Evolutionary conservation across 2,329 filamentous ascomycete genomes (phyloP), one percentile per base, ranked within the genome.

Genomic region (Cercospora canescens): DNA sequence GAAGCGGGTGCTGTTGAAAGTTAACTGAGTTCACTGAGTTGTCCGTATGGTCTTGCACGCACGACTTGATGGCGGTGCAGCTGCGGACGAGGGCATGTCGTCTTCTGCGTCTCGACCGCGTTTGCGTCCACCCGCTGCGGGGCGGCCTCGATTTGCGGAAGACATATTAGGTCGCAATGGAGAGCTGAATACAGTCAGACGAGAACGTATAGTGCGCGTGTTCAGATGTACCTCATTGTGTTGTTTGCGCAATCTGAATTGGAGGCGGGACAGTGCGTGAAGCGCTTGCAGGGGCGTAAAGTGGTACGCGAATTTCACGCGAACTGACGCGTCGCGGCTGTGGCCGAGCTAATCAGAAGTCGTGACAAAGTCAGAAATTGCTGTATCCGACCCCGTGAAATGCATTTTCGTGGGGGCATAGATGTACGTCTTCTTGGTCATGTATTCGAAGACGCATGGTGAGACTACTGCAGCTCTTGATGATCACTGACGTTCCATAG

Each of bases 91-190:
- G 48, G 83, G 82, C 50, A 83, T 76, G 61, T 88, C 86, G 74
- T 88, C 85, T 72, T 90, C 88, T 66, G 85, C 84, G 73, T 90
- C 89, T 80, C 89, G 85, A 37, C 84, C 83, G 73, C 89, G 86
- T 79, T 91, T 91, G 67, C 87, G 84, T 68, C 84, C 80, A 70
- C 81, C 85, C 69, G 81, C 73, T 61, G 80, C 81, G 18, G 80
- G 79, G 64, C 85, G 78, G 61, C 92, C 92, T 72, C 92, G 88
- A 80, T 96, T 97, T 74, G 89, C 93, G 70, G 93, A 94, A 67
- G 90, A 88, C 84, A 91, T 90, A 81, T 89, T 93, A 73, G 89
- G 86, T 63, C 62, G 62, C 11, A 63, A 41, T 37, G 62, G 55
- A 24, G 62, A 63, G 30, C 62, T 63, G 32, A 30, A 11, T 8